Percentiles rank a stretch among this genome's conserved stretches.
Conservation (phyloP, 2,329 filamentous ascomycete genomes). For the Cladosporium austrohemisphaericum region DNA sequence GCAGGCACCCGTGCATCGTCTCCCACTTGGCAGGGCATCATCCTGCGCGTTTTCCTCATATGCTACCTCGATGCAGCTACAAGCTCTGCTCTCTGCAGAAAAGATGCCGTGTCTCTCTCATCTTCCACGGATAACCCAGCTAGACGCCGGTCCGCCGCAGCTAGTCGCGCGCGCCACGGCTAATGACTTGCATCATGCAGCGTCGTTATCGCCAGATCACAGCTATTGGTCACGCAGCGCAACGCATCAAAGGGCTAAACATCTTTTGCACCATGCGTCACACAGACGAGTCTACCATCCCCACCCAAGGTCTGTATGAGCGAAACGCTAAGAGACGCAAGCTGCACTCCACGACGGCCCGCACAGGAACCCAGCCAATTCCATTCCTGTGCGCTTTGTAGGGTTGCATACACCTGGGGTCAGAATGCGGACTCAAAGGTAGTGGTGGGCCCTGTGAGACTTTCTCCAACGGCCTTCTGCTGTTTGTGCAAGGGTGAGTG, state of each 20-base stretch:
- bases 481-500: constrained; percentile 8
- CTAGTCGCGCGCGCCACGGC: not conserved
- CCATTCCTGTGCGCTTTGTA: constrained; percentile 17
- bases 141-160: not conserved
- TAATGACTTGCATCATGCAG: constrained; percentile 8
- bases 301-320: not conserved
- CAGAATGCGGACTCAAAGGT: constrained; percentile 1
- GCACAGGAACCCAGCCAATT: constrained; percentile 19
- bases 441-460: constrained; percentile 1
- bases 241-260: not conserved
- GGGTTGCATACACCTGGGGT: constrained; percentile 1
- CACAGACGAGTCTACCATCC: not conserved
- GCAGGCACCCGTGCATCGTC: constrained; percentile 1
- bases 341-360: constrained; percentile 15
- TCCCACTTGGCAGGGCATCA: not conserved
- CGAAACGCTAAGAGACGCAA: not conserved
- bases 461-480: not conserved
- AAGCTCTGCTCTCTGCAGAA: not conserved
- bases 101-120: constrained; percentile 7
- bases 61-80: constrained; percentile 1
- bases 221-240: not conserved
- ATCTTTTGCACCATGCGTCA: constrained; percentile 2
- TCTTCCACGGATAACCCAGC: constrained; percentile 5
- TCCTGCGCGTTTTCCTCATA: not conserved
- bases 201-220: not conserved